Base-by-base conservation (phyloP, 768 basidiomycete genomes). In the Mycena vulgaris region DNA sequence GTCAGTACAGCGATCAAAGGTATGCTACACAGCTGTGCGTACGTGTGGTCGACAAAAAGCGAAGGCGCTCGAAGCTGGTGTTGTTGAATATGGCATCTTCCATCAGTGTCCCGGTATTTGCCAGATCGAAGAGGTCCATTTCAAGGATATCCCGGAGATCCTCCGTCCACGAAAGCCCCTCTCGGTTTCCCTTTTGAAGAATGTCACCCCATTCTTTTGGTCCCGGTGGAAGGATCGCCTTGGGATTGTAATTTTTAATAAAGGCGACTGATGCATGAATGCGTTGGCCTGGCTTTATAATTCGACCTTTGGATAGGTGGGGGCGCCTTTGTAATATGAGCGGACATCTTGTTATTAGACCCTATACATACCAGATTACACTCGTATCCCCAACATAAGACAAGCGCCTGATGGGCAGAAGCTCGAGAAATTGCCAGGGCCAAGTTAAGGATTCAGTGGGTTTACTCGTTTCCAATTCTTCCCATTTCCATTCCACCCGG, bases 261-360 rank as follows among this genome's bases (percentile, higher is more conserved):
- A 57, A 57, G 10, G 56, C 56, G 39, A 57, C 56, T 2, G 56
- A 57, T 27, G 56, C 56, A 27, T 57, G 56, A 35, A 57, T 57
- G 14, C 33, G 39, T 16, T 57, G 56, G 3, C 25, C 37, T 27
- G 56, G 56, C 17, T 57, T 57, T n/a, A 57, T 40, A 25, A 25
- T 21, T 17, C 56, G 56, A 3, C 56, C 56, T 25, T 57, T 16
- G 35, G 19, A 57, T 8, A 25, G 19, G 31, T 57, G 56, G 7
- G 56, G 56, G 9, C n/a, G 19, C 37, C 56, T 57, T 9, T 14
- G 19, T 25, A n/a, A n/a, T n/a, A n/a, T n/a, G n/a, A n/a, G n/a
- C n/a, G n/a, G n/a, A n/a, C n/a, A n/a, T n/a, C n/a, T n/a, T n/a
- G n/a, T 21, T 16, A 27, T 16, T 10, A 53, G 31, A 39, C n/a